Conservation (phyloP, 371 early-diverging fungal genomes). For the Mucor velutinosus region DNA sequence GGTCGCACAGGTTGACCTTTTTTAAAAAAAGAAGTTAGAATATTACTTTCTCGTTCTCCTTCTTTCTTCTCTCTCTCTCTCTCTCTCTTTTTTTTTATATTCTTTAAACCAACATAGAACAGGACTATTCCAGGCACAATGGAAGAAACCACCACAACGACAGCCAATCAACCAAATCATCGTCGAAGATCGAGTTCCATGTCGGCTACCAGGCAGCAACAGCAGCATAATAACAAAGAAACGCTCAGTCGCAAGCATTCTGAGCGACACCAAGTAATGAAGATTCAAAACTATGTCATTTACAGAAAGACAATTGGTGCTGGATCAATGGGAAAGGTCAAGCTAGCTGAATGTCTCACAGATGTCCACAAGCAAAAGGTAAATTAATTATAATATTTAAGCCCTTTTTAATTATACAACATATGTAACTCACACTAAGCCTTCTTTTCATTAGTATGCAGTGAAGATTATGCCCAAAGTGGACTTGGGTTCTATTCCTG, state of each 20-base stretch:
- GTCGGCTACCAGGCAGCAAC: not conserved
- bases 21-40: not conserved
- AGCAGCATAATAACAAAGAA: constrained; percentile 23
- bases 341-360: constrained; percentile 73
- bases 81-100: constrained; percentile 3
- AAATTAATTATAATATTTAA: not conserved
- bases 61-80: not conserved
- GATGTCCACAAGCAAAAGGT: constrained; percentile 44
- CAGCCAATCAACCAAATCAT: not conserved
- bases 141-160: not conserved
- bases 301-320: constrained; percentile 89
- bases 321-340: constrained; percentile 98
- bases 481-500: constrained; percentile 17
- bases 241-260: constrained; percentile 27
- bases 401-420: not conserved
- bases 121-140: not conserved
- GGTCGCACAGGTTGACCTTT: not conserved
- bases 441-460: constrained; percentile 31
- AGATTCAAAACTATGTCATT: constrained; percentile 50
- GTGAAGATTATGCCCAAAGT: constrained; percentile 53
- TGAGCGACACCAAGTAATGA: constrained; percentile 39
- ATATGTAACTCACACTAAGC: not conserved
- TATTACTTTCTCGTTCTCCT: not conserved
- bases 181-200: constrained; percentile 15
- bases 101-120: not conserved